Evolutionary conservation across 2,329 filamentous ascomycete species (phyloP), one percentile per base, ranked within the genome.

Genomic region (Fusarium piperis): DNA sequence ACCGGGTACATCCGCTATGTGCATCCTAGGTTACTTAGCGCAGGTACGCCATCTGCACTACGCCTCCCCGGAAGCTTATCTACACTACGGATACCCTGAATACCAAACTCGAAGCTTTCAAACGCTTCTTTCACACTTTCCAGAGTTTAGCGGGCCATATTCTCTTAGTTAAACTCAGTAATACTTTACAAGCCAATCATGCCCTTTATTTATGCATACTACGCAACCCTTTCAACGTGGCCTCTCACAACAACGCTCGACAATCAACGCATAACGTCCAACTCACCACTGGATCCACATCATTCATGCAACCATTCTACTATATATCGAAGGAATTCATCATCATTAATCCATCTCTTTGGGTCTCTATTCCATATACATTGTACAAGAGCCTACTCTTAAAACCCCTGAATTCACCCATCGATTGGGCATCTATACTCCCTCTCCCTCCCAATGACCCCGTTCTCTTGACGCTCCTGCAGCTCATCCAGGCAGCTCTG

Each of bases 401-500:
- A 55, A 38, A 51, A 35, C 18, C 44, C 58, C 33, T 39, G 20
- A 59, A 20, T 44, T 78, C 79, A 88, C 60, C 87, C 87, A 76
- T 90, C 88, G 76, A 90, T 85, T 11, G 88, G 88, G 77, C 88
- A 90, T 72, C 82, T 83, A 77, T 88, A 89, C 76, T 84, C 86
- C 69, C 82, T 80, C 71, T 86, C 83, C 41, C 82, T 84, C 35
- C 82, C 81, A 9, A 85, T 81, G 67, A 82, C 87, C 63, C 82
- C 85, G 70, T 81, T 82, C 73, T 85, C 86, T 62, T 85, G 84
- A 67, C 87, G 84, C 35, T 85, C 86, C 73, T 89, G 88, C 72
- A 92, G 79, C 65, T 89, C 86, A 77, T 95, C 93, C 39, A 93
- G 82, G 77, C 91, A 94, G 28, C 83, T 84, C 78, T 90, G 86